Evolutionary conservation across 345 rosid species (phyloP).

Genomic region (Schrenkiella parvula): DNA sequence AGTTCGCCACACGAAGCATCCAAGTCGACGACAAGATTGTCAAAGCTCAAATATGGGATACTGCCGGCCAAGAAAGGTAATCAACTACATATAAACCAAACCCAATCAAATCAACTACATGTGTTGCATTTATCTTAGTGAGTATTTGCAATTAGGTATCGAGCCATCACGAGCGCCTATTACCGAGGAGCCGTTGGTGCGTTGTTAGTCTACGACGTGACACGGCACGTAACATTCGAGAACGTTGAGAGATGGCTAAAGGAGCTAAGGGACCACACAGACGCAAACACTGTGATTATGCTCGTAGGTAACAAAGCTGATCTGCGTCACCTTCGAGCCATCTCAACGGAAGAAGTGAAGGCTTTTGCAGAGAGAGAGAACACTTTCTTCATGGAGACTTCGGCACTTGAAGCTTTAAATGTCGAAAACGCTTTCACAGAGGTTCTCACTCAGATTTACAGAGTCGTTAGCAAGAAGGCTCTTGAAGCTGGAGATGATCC

Average conservation of each 20-base stretch:
- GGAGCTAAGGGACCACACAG: constrained; percentile 80
- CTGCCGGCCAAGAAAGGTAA: constrained; percentile 89
- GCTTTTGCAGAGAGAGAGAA: constrained; percentile 63
- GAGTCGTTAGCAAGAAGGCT: constrained; percentile 66
- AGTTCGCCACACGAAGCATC: constrained; percentile 77
- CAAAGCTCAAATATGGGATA: constrained; percentile 95
- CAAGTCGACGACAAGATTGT: constrained; percentile 69
- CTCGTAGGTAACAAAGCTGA: constrained; percentile 89
- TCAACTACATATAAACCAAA: background rate
- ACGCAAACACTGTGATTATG: constrained; percentile 77
- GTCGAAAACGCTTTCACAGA: constrained; percentile 80
- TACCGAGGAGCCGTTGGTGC: constrained; percentile 89
- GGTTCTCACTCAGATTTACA: constrained; percentile 65
- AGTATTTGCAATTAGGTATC: constrained; percentile 33
- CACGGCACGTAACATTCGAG: constrained; percentile 75
- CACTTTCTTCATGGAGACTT: constrained; percentile 79
- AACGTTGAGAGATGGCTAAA: constrained; percentile 82
- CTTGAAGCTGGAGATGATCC: constrained; percentile 76
- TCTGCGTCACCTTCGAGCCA: constrained; percentile 65
- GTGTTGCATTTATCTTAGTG: background rate
- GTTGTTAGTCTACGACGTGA: constrained; percentile 72
- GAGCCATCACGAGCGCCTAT: constrained; percentile 87
- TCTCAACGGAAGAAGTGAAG: constrained; percentile 54
- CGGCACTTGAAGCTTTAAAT: constrained; percentile 69
- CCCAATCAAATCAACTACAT: background rate